phyloP scores from a whole-genome alignment of 1,284 basidiomycete genomes.

The Mrakiaceae sp. region DNA sequence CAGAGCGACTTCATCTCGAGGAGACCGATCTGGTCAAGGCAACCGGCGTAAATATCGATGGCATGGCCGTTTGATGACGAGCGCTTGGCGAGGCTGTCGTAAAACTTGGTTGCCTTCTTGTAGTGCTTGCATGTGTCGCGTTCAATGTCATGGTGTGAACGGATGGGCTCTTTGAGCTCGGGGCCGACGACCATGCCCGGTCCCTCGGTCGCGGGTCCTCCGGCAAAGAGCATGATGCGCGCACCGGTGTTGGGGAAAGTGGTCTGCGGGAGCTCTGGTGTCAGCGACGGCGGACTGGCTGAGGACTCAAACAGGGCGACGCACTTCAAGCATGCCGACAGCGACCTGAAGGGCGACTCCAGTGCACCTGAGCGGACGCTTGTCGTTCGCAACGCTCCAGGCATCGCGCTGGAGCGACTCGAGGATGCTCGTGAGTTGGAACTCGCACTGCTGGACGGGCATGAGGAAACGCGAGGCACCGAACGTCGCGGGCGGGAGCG shows the following conservation, averaged over 20 bases:
- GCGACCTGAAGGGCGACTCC: conserved; percentile 92
- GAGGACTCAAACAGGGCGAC: conserved; percentile 19
- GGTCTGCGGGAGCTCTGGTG: conserved; percentile 39
- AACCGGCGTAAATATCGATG: conserved; percentile 92
- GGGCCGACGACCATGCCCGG: conserved; percentile 94
- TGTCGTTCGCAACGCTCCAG: conserved; percentile 95
- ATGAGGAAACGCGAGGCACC: conserved; percentile 89
- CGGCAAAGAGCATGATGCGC: conserved; percentile 91
- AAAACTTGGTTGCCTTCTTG: conserved; percentile 96
- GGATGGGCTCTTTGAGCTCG: conserved; percentile 93
- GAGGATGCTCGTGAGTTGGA: conserved; percentile 88
- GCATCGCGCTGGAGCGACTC: conserved; percentile 85
- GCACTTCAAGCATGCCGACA: conserved; percentile 80
- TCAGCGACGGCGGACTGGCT: not conserved
- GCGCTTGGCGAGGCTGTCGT: conserved; percentile 88
- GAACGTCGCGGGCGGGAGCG: conserved; percentile 63
- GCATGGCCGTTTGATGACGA: conserved; percentile 90
- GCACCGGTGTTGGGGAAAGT: conserved; percentile 94
- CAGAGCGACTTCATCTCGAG: conserved; percentile 94
- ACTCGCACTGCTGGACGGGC: conserved; percentile 88
- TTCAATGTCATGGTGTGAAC: conserved; percentile 98
- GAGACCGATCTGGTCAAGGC: conserved; percentile 93
- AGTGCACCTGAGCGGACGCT: conserved; percentile 88
- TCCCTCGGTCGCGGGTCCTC: conserved; percentile 93
- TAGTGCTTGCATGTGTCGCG: conserved; percentile 94